Evolutionary conservation across 2,329 filamentous ascomycete genomes (phyloP).

Genomic region (Verticillium longisporum): DNA sequence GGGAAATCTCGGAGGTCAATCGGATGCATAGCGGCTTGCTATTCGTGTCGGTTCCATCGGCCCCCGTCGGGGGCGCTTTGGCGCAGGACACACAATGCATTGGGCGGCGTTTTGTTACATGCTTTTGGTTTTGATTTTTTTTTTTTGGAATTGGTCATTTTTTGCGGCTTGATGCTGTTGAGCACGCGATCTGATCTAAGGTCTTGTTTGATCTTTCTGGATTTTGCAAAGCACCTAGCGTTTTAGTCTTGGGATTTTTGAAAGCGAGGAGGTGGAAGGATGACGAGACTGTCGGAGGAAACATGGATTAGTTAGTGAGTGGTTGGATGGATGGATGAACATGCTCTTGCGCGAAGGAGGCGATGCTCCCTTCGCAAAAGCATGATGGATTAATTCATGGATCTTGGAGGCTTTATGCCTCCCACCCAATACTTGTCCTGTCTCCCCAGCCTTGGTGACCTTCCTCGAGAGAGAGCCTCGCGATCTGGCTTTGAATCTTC

Average conservation of each 20-base stretch:
- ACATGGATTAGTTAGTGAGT: no score
- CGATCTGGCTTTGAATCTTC: no score
- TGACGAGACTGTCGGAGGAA: background rate
- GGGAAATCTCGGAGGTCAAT: background rate
- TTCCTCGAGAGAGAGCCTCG: no score
- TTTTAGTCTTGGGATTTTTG: background rate
- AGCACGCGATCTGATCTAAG: background rate
- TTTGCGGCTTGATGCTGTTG: background rate
- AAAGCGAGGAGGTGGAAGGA: background rate
- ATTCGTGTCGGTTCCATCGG: background rate
- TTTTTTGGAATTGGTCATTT: background rate
- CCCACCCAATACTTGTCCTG: background rate
- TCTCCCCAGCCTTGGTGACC: background rate
- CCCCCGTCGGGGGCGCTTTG: conserved; percentile 7
- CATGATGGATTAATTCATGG: background rate
- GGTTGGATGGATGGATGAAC: background rate
- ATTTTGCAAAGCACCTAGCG: background rate
- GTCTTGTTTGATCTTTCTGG: background rate
- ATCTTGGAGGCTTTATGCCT: background rate
- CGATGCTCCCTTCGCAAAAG: background rate
- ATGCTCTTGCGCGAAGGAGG: background rate
- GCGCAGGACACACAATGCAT: background rate
- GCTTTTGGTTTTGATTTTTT: background rate
- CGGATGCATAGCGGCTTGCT: background rate
- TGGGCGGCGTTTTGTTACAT: conserved; percentile 9